Conservation (phyloP, 2,329 filamentous ascomycete genomes). For the Phialemonium atrogriseum region DNA sequence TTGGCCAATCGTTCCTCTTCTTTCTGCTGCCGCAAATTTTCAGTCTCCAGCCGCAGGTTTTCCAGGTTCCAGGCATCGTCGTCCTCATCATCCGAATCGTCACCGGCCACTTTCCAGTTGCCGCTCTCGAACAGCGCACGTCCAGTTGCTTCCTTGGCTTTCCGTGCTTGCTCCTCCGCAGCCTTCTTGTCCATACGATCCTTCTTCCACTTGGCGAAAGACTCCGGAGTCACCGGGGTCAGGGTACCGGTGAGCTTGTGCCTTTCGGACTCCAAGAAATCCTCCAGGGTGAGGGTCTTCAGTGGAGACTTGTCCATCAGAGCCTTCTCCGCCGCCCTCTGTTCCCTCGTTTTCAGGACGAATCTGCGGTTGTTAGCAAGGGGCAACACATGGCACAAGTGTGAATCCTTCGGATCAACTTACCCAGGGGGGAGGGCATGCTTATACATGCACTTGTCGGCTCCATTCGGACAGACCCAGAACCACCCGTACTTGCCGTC, state of each 20-base stretch:
- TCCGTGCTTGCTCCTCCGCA: slow-evolving; percentile 76
- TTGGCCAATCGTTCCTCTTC: slow-evolving; percentile 61
- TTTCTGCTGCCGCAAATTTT: slow-evolving; percentile 62
- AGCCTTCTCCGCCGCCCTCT: slow-evolving; percentile 90
- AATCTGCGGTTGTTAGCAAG: slow-evolving; percentile 53
- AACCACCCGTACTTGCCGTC: slow-evolving; percentile 99
- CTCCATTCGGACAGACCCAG: slow-evolving; percentile 94
- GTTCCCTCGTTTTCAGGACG: slow-evolving; percentile 95
- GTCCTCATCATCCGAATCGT: slow-evolving; percentile 52
- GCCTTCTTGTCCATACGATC: slow-evolving; percentile 91
- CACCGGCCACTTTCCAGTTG: slow-evolving; percentile 67
- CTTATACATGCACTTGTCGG: slow-evolving; percentile 97
- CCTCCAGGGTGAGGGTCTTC: slow-evolving; percentile 89
- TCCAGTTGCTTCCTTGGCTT: slow-evolving; percentile 92
- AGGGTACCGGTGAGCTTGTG: slow-evolving; percentile 88
- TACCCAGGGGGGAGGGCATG: slow-evolving; percentile 92
- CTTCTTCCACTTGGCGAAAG: slow-evolving; percentile 96
- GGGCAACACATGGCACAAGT: no score
- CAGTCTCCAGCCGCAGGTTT: slow-evolving; percentile 76
- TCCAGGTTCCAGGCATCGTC: slow-evolving; percentile 67
- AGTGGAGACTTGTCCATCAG: slow-evolving; percentile 92
- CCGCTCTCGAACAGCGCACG: slow-evolving; percentile 94
- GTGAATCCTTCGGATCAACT: slow-evolving; percentile 20
- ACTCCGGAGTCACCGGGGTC: slow-evolving; percentile 87
- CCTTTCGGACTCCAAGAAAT: slow-evolving; percentile 92